Evolutionary conservation across 2,329 filamentous ascomycete species (phyloP).

Genomic region (Stemphylium lycopersici): DNA sequence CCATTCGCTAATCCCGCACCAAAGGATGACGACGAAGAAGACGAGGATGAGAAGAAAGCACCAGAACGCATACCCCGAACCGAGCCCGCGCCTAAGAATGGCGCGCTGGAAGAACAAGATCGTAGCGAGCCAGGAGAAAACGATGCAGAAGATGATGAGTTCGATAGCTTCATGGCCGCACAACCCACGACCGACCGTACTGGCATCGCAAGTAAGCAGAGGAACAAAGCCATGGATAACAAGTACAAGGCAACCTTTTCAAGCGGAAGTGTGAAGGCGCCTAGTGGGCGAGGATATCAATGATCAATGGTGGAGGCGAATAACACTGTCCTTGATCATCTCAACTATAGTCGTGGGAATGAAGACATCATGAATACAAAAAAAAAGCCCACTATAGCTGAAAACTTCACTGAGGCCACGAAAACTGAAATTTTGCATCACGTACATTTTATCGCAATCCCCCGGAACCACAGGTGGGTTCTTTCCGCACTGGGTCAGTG

Average conservation of each 20-base stretch:
- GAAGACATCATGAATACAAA: too few species aligned
- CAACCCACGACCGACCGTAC: slow-evolving; percentile 87
- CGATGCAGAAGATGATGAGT: slow-evolving; percentile 72
- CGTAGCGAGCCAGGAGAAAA: slow-evolving; percentile 72
- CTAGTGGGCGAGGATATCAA: slow-evolving; percentile 19
- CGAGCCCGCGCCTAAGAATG: slow-evolving; percentile 43
- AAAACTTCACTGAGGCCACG: too few species aligned
- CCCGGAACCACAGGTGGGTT: too few species aligned
- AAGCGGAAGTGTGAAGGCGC: slow-evolving; percentile 37
- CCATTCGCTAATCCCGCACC: slow-evolving; percentile 72
- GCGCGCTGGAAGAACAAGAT: slow-evolving; percentile 63
- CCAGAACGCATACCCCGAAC: slow-evolving; percentile 69
- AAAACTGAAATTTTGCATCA: too few species aligned
- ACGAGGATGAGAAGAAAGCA: slow-evolving; percentile 57
- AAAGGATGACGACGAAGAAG: slow-evolving; percentile 41
- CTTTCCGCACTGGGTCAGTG: background rate
- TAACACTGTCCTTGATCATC: background rate
- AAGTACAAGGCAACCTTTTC: slow-evolving; percentile 43
- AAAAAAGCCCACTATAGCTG: too few species aligned
- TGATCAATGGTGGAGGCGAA: background rate
- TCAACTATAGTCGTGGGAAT: too few species aligned
- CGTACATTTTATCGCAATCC: too few species aligned
- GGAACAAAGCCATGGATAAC: slow-evolving; percentile 50
- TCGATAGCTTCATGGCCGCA: slow-evolving; percentile 92
- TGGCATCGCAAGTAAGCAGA: slow-evolving; percentile 70